phyloP scores from a whole-genome alignment of 768 basidiomycete species.

The Amyloporia xantha region DNA sequence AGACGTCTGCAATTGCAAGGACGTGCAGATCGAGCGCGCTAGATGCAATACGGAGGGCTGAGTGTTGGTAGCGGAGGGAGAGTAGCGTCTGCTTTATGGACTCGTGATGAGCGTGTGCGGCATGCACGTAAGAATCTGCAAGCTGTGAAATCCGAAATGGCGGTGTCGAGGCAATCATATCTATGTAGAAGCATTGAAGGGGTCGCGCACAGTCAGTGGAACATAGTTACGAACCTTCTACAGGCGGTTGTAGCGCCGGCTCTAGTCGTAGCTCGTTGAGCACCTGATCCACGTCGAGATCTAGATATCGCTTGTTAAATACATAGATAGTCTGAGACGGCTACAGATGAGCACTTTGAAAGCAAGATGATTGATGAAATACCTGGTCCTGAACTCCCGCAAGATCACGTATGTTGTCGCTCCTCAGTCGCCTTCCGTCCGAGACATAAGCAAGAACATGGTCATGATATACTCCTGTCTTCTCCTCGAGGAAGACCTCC shows the following conservation, averaged over 20 bases:
- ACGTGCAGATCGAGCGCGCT: slow-evolving; percentile 66
- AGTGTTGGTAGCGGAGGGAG: slow-evolving; percentile 58
- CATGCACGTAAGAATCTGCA: slow-evolving; percentile 57
- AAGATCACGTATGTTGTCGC: slow-evolving; percentile 68
- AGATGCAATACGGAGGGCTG: slow-evolving; percentile 68
- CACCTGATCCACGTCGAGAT: slow-evolving; percentile 60
- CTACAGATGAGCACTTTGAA: slow-evolving; percentile 1
- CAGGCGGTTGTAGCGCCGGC: slow-evolving; percentile 57
- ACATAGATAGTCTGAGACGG: slow-evolving; percentile 60
- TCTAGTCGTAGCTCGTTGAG: slow-evolving; percentile 55
- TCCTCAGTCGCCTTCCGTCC: slow-evolving; percentile 68
- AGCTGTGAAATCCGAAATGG: slow-evolving; percentile 63
- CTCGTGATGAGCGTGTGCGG: slow-evolving; percentile 60
- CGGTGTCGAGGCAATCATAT: slow-evolving; percentile 60
- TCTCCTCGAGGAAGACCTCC: slow-evolving; percentile 65
- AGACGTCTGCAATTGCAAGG: slow-evolving; percentile 63
- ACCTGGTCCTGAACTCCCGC: slow-evolving; percentile 75
- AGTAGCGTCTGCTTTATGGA: slow-evolving; percentile 44
- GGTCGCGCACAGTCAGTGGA: slow-evolving; percentile 1
- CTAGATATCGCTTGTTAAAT: slow-evolving; percentile 78
- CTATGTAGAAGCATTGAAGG: slow-evolving; percentile 26
- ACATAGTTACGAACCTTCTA: slow-evolving; percentile 49
- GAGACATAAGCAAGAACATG: slow-evolving; percentile 72
- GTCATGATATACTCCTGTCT: slow-evolving; percentile 65
- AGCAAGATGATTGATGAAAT: slow-evolving; percentile 12